phyloP scores from a whole-genome alignment of 1,284 basidiomycete species.

The Laetiporus sulphureus region DNA sequence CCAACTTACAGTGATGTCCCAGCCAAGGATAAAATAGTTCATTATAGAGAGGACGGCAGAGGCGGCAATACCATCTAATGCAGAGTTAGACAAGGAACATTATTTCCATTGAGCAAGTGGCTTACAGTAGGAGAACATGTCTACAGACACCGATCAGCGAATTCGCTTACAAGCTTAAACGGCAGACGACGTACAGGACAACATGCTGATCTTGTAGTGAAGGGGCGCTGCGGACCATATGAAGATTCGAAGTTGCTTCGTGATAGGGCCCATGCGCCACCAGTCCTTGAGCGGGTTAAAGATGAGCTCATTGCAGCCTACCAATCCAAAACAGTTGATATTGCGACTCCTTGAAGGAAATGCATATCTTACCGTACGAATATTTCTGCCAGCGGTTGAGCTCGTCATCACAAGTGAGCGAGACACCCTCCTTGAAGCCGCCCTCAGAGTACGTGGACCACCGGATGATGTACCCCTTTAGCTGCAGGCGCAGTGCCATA shows the following conservation, averaged over 20 bases:
- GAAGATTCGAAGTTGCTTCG: slow-evolving; percentile 70
- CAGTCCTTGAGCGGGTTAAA: slow-evolving; percentile 73
- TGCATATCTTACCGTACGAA: slow-evolving; percentile 58
- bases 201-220: slow-evolving; percentile 79
- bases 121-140: slow-evolving; percentile 83
- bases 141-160: too few relatives aligned
- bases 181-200: slow-evolving; percentile 56
- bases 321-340: background rate
- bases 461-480: slow-evolving; percentile 69
- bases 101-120: slow-evolving; percentile 20
- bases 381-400: slow-evolving; percentile 87
- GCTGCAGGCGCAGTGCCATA: slow-evolving; percentile 57
- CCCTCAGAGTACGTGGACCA: slow-evolving; percentile 82
- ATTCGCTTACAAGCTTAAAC: slow-evolving; percentile 10
- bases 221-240: slow-evolving; percentile 71
- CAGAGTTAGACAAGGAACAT: too few relatives aligned
- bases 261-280: slow-evolving; percentile 72
- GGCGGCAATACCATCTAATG: slow-evolving; percentile 65
- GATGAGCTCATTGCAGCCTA: slow-evolving; percentile 64
- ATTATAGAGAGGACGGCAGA: slow-evolving; percentile 56
- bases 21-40: slow-evolving; percentile 70
- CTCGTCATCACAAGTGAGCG: slow-evolving; percentile 73
- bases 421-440: slow-evolving; percentile 86
- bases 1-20: slow-evolving; percentile 39
- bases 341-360: slow-evolving; percentile 4